Base-by-base conservation (phyloP, 1,284 basidiomycete genomes). In the Malassezia brasiliensis region DNA sequence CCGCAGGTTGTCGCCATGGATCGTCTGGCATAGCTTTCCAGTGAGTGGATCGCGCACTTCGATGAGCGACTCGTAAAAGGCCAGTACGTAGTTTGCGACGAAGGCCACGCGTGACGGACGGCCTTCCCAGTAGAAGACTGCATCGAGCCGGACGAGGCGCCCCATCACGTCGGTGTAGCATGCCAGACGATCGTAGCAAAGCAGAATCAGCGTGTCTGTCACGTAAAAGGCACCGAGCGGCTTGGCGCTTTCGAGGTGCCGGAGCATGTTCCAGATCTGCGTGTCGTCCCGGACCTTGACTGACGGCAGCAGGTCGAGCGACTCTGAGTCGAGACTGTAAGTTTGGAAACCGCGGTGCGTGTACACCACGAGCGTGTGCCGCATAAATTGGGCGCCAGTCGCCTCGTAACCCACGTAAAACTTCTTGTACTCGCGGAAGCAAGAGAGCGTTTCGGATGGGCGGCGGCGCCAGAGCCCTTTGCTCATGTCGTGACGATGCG, bases 41-140 rank as follows among this genome's bases (percentile, higher is more conserved):
- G 85, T 88, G 62, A 86, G 78, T 64, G 86, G 82, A 69, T 94
- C 86, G 31, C 91, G 83, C 39, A 96, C 83, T 77, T 96, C 91
- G 70, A 96, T 86, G 77, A 96, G 96, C 30, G 87, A 84, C 15
- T 83, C 80, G 72, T 93, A 89, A 76, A 96, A 90, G 34, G 93
- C 83, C 17, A 96, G 81, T 48, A 96, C 80, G 66, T 90, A 91
- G 0, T 89, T 88, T 47, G 85, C 83, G 66, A 90, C 88, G 77
- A 87, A 85, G 0, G 88, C 88, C 28, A 90, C 87, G 52, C 62
- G 56, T 44, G 60, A 56, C 28, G 66, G 64, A 2, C 83, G 85
- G 11, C 90, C 90, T 77, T 96, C 91, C 90, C 91, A 96, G 74
- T 96, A 90, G 66, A 96, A 88, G 5, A 85, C 83, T 31, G 81